Percentiles rank a stretch among this genome's conserved stretches.
These are phyloP conservation scores for Sugiyamaella floridensis DNA, from an alignment of 805 yeast genomes.

Conservation along the genomic window DNA sequence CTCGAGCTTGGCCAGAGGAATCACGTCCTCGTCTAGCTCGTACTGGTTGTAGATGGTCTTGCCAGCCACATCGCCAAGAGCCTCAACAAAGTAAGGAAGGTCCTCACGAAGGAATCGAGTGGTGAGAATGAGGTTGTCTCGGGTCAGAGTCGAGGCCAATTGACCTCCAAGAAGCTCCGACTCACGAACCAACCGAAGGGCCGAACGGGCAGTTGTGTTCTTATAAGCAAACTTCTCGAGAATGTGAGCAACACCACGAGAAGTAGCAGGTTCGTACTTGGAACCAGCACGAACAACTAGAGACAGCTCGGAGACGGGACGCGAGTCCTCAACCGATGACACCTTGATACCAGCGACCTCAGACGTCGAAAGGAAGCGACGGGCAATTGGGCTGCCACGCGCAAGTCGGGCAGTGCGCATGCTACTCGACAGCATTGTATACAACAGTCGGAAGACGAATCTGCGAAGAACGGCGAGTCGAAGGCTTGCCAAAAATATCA, in stretches of 20 bases:
- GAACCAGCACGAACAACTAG: constrained; percentile 86
- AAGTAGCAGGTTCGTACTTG: constrained; percentile 45
- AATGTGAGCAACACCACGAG: constrained; percentile 80
- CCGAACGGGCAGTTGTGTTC: constrained; percentile 76
- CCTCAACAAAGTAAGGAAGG: constrained; percentile 86
- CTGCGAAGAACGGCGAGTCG: neutral
- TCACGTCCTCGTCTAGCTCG: constrained; percentile 74
- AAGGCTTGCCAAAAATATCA: neutral
- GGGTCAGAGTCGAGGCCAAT: constrained; percentile 60
- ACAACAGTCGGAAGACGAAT: neutral
- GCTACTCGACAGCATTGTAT: neutral
- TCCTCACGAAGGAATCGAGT: constrained; percentile 81
- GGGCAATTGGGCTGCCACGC: neutral
- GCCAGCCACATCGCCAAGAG: constrained; percentile 62
- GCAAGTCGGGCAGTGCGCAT: neutral
- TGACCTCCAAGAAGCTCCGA: constrained; percentile 87
- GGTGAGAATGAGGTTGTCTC: constrained; percentile 76
- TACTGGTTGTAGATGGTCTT: constrained; percentile 72
- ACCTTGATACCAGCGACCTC: constrained; percentile 27
- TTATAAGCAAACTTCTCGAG: constrained; percentile 73
- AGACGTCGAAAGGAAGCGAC: constrained; percentile 20
- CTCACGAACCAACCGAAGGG: constrained; percentile 89
- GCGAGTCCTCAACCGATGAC: constrained; percentile 40
- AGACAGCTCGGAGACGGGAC: constrained; percentile 66
- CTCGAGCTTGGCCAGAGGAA: constrained; percentile 71